Evolutionary conservation across 192 early-diverging fungal genomes (phyloP).

Genomic region (Coemansia sp.): DNA sequence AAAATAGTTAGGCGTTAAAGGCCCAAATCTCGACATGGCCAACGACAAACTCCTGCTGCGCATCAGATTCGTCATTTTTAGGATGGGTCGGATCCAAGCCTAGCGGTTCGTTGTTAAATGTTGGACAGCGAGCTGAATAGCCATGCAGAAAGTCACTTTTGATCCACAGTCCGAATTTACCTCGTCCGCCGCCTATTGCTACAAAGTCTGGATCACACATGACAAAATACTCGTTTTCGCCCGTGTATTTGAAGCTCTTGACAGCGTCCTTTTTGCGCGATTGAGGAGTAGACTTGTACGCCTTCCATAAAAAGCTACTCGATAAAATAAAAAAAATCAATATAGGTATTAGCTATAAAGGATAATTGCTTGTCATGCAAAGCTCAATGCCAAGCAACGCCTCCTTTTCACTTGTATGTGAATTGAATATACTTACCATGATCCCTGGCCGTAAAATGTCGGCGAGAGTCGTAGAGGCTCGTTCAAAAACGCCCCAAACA

Average conservation of each 20-base stretch:
- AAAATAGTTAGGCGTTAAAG: conserved; percentile 27
- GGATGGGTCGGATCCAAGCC: conserved; percentile 42
- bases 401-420: background rate
- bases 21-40: conserved; percentile 53
- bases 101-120: conserved; percentile 75
- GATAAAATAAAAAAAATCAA: background rate
- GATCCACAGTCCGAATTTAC: conserved; percentile 75
- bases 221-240: conserved; percentile 80
- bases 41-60: conserved; percentile 53
- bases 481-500: conserved; percentile 79
- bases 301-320: conserved; percentile 76
- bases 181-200: conserved; percentile 77
- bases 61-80: conserved; percentile 35
- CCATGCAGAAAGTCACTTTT: conserved; percentile 71
- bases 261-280: conserved; percentile 55
- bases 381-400: background rate
- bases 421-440: conserved; percentile 60
- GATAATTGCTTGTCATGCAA: background rate
- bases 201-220: conserved; percentile 72
- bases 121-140: conserved; percentile 66
- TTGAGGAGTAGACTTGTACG: conserved; percentile 43
- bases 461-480: conserved; percentile 65
- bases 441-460: conserved; percentile 80
- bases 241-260: conserved; percentile 69
- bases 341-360: background rate